phyloP scores from a whole-genome alignment of 2,329 filamentous ascomycete species.

The Amauroascus niger region DNA sequence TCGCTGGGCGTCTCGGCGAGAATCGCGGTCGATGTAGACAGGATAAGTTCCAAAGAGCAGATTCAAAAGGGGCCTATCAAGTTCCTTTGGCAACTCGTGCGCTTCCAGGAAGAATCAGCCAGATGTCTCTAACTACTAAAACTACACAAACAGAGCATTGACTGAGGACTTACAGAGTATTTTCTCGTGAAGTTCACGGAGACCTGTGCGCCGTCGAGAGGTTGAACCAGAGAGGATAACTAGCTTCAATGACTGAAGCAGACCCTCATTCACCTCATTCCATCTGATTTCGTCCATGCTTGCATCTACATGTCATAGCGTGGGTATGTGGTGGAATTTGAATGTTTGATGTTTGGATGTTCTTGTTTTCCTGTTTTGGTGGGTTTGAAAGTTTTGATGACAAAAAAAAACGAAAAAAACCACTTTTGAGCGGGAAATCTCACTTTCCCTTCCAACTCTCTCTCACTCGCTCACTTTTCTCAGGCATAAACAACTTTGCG shows the following conservation, averaged over 20 bases:
- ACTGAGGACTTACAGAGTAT: conserved; percentile 33
- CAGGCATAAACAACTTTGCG: too few species aligned
- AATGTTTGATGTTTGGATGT: neutral
- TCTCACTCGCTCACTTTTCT: too few species aligned
- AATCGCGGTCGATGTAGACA: conserved; percentile 75
- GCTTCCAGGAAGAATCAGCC: conserved; percentile 22
- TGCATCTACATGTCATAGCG: conserved; percentile 25
- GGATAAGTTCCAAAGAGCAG: conserved; percentile 80
- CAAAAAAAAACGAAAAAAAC: neutral
- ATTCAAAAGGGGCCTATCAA: conserved; percentile 47
- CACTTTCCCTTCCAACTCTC: too few species aligned
- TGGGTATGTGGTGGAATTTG: conserved; percentile 1
- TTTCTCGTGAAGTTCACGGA: conserved; percentile 38
- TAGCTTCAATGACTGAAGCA: conserved; percentile 32
- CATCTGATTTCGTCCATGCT: conserved; percentile 39
- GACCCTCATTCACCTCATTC: conserved; percentile 37
- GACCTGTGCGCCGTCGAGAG: conserved; percentile 32
- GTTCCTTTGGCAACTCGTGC: conserved; percentile 26
- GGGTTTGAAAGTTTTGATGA: neutral
- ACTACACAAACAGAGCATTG: too few species aligned
- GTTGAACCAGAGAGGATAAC: conserved; percentile 37
- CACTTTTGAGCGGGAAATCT: neutral
- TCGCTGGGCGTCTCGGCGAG: conserved; percentile 69
- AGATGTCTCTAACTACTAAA: too few species aligned
- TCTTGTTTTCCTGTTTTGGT: neutral